Evolutionary conservation across 208 protist genomes (phyloP).

Genomic region (Acanthamoeba castellanii): DNA sequence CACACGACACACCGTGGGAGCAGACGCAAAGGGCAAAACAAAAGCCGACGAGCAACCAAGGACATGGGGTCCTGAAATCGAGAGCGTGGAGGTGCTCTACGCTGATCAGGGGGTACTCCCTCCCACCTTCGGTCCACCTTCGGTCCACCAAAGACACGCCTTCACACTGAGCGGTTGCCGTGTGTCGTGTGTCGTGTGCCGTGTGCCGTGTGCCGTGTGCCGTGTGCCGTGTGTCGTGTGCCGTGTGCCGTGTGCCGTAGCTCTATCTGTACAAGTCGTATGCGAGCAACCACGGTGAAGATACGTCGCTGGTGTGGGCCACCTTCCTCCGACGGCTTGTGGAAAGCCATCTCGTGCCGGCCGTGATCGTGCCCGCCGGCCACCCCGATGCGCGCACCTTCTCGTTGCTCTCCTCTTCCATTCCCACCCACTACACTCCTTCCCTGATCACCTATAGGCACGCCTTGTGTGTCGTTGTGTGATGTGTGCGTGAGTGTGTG

Average conservation of each 20-base stretch:
- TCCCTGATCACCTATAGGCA: neutral
- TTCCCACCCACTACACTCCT: slow-evolving; percentile 21
- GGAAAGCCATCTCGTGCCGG: slow-evolving; percentile 31
- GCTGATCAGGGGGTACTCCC: slow-evolving; percentile 41
- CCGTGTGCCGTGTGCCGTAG: neutral
- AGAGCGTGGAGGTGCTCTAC: slow-evolving; percentile 59
- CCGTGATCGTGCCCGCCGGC: slow-evolving; percentile 51
- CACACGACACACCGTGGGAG: too few species aligned
- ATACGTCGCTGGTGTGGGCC: slow-evolving; percentile 75
- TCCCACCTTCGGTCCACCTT: neutral
- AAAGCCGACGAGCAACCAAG: neutral
- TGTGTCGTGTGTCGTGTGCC: neutral
- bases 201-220: too few species aligned
- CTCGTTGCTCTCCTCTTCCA: neutral
- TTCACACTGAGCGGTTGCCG: neutral
- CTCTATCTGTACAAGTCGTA: slow-evolving; percentile 63
- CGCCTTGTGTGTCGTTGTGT: too few species aligned
- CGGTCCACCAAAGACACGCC: neutral
- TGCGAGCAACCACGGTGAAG: slow-evolving; percentile 28
- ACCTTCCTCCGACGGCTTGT: slow-evolving; percentile 63
- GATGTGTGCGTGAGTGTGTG: too few species aligned
- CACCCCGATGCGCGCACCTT: slow-evolving; percentile 49
- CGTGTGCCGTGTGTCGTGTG: too few species aligned
- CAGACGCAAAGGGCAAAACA: neutral
- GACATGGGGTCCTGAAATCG: slow-evolving; percentile 28